phyloP scores from a whole-genome alignment of 305 asterid genomes.

The Fraxinus platypoda region DNA sequence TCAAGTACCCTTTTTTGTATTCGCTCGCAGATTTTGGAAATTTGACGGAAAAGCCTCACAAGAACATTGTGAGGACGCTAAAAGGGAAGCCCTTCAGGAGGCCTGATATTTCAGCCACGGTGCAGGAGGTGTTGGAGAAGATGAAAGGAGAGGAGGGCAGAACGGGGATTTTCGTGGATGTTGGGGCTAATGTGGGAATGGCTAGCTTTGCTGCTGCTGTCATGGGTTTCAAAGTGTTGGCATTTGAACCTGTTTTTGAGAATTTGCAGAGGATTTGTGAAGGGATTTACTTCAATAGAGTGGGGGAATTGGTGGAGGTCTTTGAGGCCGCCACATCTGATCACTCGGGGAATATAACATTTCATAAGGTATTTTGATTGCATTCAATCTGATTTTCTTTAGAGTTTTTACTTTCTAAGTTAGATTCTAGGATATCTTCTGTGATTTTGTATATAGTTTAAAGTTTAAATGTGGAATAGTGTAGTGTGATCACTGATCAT shows the following conservation, averaged over 20 bases:
- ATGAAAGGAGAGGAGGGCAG: slow-evolving; percentile 39
- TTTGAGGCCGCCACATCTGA: slow-evolving; percentile 91
- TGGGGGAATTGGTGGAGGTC: slow-evolving; percentile 63
- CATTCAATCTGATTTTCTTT: not conserved
- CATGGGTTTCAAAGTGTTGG: slow-evolving; percentile 87
- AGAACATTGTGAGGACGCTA: slow-evolving; percentile 81
- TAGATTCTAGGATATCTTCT: not conserved
- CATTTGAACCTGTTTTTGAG: slow-evolving; percentile 95
- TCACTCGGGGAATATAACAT: slow-evolving; percentile 72
- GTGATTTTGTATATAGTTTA: not conserved
- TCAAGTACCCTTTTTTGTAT: slow-evolving; percentile 80
- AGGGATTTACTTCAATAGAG: slow-evolving; percentile 86
- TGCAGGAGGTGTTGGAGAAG: slow-evolving; percentile 72
- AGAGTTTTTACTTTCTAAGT: not conserved
- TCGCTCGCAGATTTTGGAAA: slow-evolving; percentile 86
- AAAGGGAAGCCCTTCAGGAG: slow-evolving; percentile 83
- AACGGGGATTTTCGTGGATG: slow-evolving; percentile 72
- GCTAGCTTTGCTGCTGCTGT: slow-evolving; percentile 95
- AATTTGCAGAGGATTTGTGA: slow-evolving; percentile 95
- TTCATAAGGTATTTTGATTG: slow-evolving; percentile 63
- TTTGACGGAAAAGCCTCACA: slow-evolving; percentile 92
- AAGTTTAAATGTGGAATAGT: slow-evolving; percentile 16
- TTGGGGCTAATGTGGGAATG: slow-evolving; percentile 99
- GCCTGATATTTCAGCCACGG: slow-evolving; percentile 85
- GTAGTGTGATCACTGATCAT: not conserved